Evolutionary conservation across 75 land plant genomes (phyloP), one percentile per base, ranked within the genome.

Genomic region (Pinus albicaulis): DNA sequence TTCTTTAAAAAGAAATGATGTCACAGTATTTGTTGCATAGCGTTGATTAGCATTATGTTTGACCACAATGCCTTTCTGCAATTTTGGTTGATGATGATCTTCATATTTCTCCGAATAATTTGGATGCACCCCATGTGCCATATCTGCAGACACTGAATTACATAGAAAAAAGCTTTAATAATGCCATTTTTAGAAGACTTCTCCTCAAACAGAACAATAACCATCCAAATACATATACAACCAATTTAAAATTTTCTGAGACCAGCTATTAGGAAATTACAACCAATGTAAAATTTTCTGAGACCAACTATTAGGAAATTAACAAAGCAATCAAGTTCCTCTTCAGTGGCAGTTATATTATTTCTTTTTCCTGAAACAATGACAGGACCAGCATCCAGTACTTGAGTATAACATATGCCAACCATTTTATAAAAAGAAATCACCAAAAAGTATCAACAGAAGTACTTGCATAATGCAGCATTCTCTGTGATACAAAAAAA

Each of bases 71-170:
- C 99, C 99, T 59, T 92, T 90, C 52, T 94, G 93, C 59, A 97
- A 74, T 77, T 84, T 84, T 36, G 99, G 99, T 57, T 92, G 86
- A 76, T 97, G 99, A 72, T 92, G 81, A 63, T 92, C 97, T 78
- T 95, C 99, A 84, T 94, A 86, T 77, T 89, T 91, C 59, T 94
- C 99, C 23, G 80, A 26, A 63, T 89, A 97, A 80, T 97, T 97
- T 56, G 99, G 99, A 71, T 97, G 99, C 60, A 95, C 87, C 56
- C 95, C 98, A 91, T 95, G 99, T 52, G 99, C 99, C 99, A 97
- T 97, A 72, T 97, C 99, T 53, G 99, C 99, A 79, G 99, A 97
- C 7, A 97, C 99, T 94, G 85, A 64, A 77, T 15, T 48, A 48
- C 53, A 48, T 48, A 48, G 53, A 10, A 48, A 48, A 48, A 48